A percentile compares a stretch with the other conserved stretches of the same genome.
phyloP scores from a whole-genome alignment of 2,329 filamentous ascomycete species.

The Rhytidhysteron rufulum region DNA sequence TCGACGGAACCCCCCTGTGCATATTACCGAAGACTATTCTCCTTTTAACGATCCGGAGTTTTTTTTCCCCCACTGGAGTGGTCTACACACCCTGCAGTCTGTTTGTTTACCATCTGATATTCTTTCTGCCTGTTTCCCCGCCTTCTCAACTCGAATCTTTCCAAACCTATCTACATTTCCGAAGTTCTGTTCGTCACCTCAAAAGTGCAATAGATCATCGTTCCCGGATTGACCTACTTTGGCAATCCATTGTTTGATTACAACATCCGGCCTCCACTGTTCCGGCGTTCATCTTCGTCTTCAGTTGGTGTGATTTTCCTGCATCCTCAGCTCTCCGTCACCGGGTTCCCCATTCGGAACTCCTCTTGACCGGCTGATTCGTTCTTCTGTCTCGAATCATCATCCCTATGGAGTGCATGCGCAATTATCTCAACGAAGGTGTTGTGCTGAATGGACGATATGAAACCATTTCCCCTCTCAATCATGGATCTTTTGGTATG shows the following conservation, averaged over 20 bases:
- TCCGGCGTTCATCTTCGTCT: conserved; percentile 17
- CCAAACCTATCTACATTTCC: conserved; percentile 30
- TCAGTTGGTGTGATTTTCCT: conserved; percentile 6
- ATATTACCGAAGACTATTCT: conserved; percentile 35
- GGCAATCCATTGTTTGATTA: conserved; percentile 33
- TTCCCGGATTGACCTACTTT: conserved; percentile 25
- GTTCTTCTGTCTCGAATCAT: conserved; percentile 12
- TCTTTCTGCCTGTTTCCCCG: conserved; percentile 1
- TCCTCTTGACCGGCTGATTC: conserved; percentile 21
- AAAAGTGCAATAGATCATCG: conserved; percentile 37
- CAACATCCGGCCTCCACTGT: conserved; percentile 21
- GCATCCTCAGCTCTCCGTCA: conserved; percentile 23
- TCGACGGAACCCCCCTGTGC: conserved; percentile 35
- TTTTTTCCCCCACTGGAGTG: conserved; percentile 24
- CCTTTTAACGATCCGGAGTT: conserved; percentile 20
- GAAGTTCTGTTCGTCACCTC: conserved; percentile 23
- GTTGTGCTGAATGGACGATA: conserved; percentile 85
- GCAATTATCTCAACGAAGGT: conserved; percentile 74
- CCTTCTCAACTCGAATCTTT: conserved; percentile 1
- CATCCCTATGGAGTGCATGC: conserved; percentile 74
- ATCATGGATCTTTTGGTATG: conserved; percentile 98
- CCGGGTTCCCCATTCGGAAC: conserved; percentile 34
- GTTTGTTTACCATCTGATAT: conserved; percentile 20
- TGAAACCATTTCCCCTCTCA: conserved; percentile 86
- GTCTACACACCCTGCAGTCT: conserved; percentile 19